phyloP scores from a whole-genome alignment of 192 early-diverging fungal genomes.

The Pilaira anomala region DNA sequence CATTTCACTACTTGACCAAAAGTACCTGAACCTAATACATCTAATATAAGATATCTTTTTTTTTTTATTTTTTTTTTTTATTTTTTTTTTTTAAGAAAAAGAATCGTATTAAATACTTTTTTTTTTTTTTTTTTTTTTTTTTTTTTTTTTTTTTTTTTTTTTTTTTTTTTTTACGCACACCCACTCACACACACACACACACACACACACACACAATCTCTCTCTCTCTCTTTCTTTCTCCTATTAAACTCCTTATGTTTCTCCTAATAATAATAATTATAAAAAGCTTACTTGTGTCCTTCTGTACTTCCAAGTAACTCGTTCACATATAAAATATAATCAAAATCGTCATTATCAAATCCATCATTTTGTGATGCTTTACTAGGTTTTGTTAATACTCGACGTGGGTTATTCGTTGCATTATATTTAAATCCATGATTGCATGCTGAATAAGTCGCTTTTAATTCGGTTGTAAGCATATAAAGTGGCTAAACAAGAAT shows the following conservation, averaged over 20 bases:
- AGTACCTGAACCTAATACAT: conserved; percentile 92
- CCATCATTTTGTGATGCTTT: conserved; percentile 90
- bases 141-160: no score
- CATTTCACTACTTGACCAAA: conserved; percentile 99
- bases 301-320: conserved; percentile 89
- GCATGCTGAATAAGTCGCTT: conserved; percentile 24
- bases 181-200: no score
- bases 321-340: conserved; percentile 97
- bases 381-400: conserved; percentile 94
- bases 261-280: conserved; percentile 37
- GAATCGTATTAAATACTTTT: no score
- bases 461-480: conserved; percentile 27
- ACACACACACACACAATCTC: no score
- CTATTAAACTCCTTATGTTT: no score
- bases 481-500: conserved; percentile 20
- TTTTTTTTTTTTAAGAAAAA: no score
- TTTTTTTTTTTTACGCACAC: no score
- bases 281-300: conserved; percentile 70
- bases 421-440: conserved; percentile 88
- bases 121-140: no score
- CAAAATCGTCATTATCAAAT: conserved; percentile 92
- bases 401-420: conserved; percentile 79
- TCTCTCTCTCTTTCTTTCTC: no score
- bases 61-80: no score
- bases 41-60: conserved; percentile 84